These are phyloP conservation scores for Ogataea populi-albae DNA, from an alignment of 805 yeast genomes.

Conservation along the genomic window DNA sequence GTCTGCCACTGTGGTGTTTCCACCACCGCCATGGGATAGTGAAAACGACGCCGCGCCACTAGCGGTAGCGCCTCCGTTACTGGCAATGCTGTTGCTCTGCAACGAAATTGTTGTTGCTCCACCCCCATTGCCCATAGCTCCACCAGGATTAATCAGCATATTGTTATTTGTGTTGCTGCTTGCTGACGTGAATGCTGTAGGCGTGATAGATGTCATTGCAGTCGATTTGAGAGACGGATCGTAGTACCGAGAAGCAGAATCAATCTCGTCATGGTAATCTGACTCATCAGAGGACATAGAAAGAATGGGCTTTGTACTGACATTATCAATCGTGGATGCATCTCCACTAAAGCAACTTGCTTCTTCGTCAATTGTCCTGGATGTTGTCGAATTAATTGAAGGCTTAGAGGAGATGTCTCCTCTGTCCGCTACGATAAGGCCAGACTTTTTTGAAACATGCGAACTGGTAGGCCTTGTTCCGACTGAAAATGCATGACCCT, in stretches of 20 bases:
- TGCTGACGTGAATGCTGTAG: slow-evolving; percentile 27
- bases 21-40: slow-evolving; percentile 4
- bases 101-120: slow-evolving; percentile 7
- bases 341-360: slow-evolving; percentile 19
- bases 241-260: slow-evolving; percentile 16
- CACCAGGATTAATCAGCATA: slow-evolving; percentile 24
- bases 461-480: slow-evolving; percentile 1
- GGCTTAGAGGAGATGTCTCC: neutral
- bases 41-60: slow-evolving; percentile 8
- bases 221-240: slow-evolving; percentile 39
- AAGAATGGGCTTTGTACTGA: slow-evolving; percentile 47
- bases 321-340: slow-evolving; percentile 30
- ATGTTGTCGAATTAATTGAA: slow-evolving; percentile 1
- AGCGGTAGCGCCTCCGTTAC: slow-evolving; percentile 4
- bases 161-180: slow-evolving; percentile 18
- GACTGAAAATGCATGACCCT: slow-evolving; percentile 1
- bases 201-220: slow-evolving; percentile 49
- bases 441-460: slow-evolving; percentile 5
- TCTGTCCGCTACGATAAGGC: slow-evolving; percentile 6
- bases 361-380: slow-evolving; percentile 10
- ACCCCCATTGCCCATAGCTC: slow-evolving; percentile 4
- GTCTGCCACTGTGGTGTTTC: slow-evolving; percentile 18
- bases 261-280: slow-evolving; percentile 17
- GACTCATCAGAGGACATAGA: slow-evolving; percentile 38
- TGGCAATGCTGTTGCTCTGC: slow-evolving; percentile 2